These are phyloP conservation scores for Cladosporium sp. DNA, from an alignment of 2,329 filamentous ascomycete genomes.

Conservation along the genomic window DNA sequence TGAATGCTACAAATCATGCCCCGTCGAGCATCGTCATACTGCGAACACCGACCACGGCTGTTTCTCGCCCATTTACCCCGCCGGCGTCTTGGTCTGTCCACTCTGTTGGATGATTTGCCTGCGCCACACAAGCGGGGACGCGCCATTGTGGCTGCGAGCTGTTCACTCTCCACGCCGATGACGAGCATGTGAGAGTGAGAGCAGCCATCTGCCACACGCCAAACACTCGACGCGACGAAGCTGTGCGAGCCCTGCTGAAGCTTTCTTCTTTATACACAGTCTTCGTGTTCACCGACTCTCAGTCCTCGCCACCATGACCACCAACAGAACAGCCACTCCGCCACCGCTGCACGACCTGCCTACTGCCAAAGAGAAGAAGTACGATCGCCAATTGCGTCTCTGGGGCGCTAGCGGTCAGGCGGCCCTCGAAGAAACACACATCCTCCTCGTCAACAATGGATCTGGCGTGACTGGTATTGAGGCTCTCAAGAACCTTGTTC, in stretches of 20 bases:
- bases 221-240: background rate
- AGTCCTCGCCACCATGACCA: constrained; percentile 15
- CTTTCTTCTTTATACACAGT: no score
- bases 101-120: no score
- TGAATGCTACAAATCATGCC: no score
- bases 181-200: background rate
- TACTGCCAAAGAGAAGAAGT: constrained; percentile 62
- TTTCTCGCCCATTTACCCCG: background rate
- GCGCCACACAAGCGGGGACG: background rate
- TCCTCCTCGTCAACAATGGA: constrained; percentile 85
- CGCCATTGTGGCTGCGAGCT: background rate
- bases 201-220: background rate
- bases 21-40: background rate
- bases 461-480: constrained; percentile 85
- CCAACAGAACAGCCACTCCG: constrained; percentile 31
- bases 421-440: constrained; percentile 82
- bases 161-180: background rate
- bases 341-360: constrained; percentile 47
- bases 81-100: no score
- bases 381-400: constrained; percentile 89
- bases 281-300: background rate
- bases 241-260: background rate
- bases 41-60: background rate
- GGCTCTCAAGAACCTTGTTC: constrained; percentile 91
- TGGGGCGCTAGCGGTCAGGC: constrained; percentile 92